phyloP scores from a whole-genome alignment of 2,329 filamentous ascomycete genomes.

The Ceratocystis lukuohia region DNA sequence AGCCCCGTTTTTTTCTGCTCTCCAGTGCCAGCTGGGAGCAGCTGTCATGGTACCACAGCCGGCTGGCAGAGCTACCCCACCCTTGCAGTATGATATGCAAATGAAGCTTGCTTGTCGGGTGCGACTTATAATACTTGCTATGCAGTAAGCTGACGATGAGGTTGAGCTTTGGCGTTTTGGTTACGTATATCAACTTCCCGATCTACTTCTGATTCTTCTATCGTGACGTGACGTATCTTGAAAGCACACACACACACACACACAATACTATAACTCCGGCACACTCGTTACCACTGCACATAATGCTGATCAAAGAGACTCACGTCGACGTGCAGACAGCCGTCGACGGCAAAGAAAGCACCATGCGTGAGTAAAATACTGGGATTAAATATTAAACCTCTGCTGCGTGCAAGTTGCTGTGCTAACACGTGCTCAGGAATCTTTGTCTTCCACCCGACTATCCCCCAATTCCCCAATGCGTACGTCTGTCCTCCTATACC shows the following conservation, averaged over 20 bases:
- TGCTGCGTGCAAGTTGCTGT: neutral
- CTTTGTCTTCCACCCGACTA: slow-evolving; percentile 74
- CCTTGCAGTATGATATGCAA: neutral
- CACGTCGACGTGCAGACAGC: slow-evolving; percentile 37
- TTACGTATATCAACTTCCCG: neutral
- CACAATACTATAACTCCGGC: too few species aligned
- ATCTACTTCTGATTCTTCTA: neutral
- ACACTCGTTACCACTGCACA: neutral
- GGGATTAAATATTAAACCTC: neutral
- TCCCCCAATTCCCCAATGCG: slow-evolving; percentile 76
- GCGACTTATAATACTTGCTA: too few species aligned
- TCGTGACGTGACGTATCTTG: neutral
- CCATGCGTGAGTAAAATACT: slow-evolving; percentile 36
- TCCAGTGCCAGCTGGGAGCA: neutral
- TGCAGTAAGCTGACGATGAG: too few species aligned
- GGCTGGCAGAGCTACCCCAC: slow-evolving; percentile 2
- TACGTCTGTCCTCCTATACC: slow-evolving; percentile 31
- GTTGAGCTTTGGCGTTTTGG: too few species aligned
- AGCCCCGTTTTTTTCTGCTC: neutral
- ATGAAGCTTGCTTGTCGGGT: neutral
- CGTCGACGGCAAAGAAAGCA: slow-evolving; percentile 40
- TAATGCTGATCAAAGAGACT: slow-evolving; percentile 43
- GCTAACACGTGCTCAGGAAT: slow-evolving; percentile 45
- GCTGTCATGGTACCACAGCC: neutral
- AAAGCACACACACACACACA: neutral